Conservation (phyloP, 2,329 filamentous ascomycete species). For the Clarireedia hainanense region DNA sequence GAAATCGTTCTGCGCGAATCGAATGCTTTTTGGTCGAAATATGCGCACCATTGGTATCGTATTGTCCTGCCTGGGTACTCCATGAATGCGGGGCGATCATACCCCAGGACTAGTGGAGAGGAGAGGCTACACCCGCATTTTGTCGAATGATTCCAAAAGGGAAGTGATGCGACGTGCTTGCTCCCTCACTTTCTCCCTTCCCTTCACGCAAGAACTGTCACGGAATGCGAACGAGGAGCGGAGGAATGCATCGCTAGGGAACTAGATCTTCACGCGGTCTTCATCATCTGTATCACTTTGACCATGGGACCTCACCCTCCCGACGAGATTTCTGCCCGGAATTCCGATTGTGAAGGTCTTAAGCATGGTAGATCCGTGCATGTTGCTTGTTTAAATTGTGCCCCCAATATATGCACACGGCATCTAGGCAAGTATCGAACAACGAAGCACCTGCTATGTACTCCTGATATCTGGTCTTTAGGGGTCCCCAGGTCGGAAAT, state of each 20-base stretch:
- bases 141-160: background rate
- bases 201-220: background rate
- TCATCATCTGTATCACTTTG: no score
- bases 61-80: background rate
- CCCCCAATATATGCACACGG: background rate
- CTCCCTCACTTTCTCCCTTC: background rate
- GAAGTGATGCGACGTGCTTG: background rate
- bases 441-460: no score
- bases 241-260: no score
- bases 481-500: background rate
- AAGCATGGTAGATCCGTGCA: background rate
- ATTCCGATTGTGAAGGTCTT: background rate
- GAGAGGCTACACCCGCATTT: background rate
- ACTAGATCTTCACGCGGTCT: no score
- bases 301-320: no score
- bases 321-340: background rate
- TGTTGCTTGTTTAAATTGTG: background rate
- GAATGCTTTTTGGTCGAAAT: no score
- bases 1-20: no score
- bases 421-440: background rate
- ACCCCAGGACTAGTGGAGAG: constrained; percentile 4
- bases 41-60: background rate
- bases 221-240: no score
- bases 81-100: constrained; percentile 7
- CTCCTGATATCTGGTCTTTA: background rate